Evolutionary conservation across 176 grass and related monocot genomes (phyloP), one percentile per base, ranked within the genome.

Genomic region (Carex littledalei): DNA sequence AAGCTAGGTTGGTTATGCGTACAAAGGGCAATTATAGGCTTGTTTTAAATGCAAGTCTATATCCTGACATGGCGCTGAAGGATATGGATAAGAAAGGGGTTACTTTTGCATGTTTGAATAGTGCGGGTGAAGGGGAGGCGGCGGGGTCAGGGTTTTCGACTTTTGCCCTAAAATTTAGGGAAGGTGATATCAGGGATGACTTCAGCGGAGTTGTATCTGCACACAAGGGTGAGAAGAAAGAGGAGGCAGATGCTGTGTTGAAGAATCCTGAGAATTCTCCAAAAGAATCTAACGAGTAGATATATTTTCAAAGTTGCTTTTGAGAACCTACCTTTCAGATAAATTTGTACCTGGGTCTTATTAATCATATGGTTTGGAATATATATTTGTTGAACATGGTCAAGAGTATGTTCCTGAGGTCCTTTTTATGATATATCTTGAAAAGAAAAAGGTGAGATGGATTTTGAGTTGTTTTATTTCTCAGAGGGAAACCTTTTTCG

Each of bases 31-130:
- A 94, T 73, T 99, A 94, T 29, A 87, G 91, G 2, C 88, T 99
- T 43, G 86, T 95, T 58, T 63, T 96, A 83, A 99, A 99, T 35
- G 91, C 97, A 62, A 94, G 87, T 81, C 90, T 99, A 37, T 99
- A 92, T 17, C 72, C 91, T 0, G 97, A 99, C 86, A 96, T 99
- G 93, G 68, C 88, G 0, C 84, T 99, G 53, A 95, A 95, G 65
- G 90, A 99, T 86, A 99, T 94, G 97, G 97, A 99, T 79, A 99
- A 99, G 88, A 99, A 89, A 86, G 97, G 93, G 0, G 87, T 94
- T 76, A 99, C 93, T 0, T 99, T 96, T 89, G 91, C 97, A 4
- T 99, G 97, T 68, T 32, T 96, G 26, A 99, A 99, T 87, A 94
- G 93, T 83, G 89, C 88, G 6, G 47, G 87, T 1, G 93, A 99